Base-by-base conservation (phyloP, 495 filamentous ascomycete genomes). In the Apodospora peruviana region DNA sequence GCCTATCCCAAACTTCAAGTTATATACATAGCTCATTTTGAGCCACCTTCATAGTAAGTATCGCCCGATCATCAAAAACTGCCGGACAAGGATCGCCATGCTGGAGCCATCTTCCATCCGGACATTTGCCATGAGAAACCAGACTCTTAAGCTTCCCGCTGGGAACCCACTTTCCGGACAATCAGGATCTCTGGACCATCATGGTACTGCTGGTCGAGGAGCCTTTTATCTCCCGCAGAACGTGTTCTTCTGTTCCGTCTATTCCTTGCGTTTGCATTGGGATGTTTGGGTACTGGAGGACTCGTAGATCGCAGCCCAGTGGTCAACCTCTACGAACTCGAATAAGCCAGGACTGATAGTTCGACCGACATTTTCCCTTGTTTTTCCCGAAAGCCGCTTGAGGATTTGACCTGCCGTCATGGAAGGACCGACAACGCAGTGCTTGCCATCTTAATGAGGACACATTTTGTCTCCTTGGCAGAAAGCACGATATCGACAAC, bases 291-390 rank as follows among this genome's bases (percentile, higher is more conserved):
- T 38, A 38, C 39, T 34, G 20, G 43, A 50, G 43, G 37, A 46
- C 42, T 29, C 32, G 22, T 41, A 50, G 52, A 50, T 55, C 37
- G 47, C 52, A 55, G 27, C 43, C 52, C 46, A 46, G 47, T 55
- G 52, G 52, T 46, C 52, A 43, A 34, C 46, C 42, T 55, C 47
- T 55, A 37, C 45, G 32, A 18, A 42, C 45, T n/a, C n/a, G n/a
- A 24, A 34, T 32, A 25, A 43, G 21, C 17, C 45, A 12, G 51
- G 45, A 53, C 34, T 40, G 37, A n/a, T 38, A 5, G 3, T 38
- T 38, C 19, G 9, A 41, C 18, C 39, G 18, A 2, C 39, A 5
- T 17, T 37, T 37, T 10, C 5, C 36, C 12, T 5, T 38, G 2
- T 38, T 38, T 17, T 38, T 17, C 36, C 2, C n/a, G 36, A 38